These are phyloP conservation scores for Phylloporus sp. DNA, from an alignment of 1,284 basidiomycete genomes.

Conservation along the genomic window DNA sequence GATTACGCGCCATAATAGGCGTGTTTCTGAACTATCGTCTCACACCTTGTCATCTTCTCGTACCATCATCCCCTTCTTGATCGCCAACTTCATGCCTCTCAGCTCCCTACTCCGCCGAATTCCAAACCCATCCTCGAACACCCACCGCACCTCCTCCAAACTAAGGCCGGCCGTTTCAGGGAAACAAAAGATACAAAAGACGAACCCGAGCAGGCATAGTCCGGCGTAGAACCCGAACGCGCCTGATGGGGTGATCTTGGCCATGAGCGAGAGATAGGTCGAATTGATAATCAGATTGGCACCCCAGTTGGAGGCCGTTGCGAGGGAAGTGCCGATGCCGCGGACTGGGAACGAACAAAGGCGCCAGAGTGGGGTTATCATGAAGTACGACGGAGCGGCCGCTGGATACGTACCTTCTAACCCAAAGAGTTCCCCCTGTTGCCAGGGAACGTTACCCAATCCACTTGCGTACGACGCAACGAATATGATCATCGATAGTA, in stretches of 20 bases:
- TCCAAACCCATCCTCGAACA: constrained; percentile 64
- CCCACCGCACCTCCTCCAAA: constrained; percentile 73
- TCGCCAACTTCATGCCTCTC: constrained; percentile 23
- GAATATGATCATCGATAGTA: constrained; percentile 81
- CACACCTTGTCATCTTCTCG: not conserved
- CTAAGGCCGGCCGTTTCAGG: constrained; percentile 79
- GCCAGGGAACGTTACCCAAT: constrained; percentile 82
- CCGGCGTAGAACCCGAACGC: constrained; percentile 84
- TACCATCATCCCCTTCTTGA: constrained; percentile 5
- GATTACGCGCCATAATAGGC: no score
- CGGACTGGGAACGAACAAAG: constrained; percentile 51
- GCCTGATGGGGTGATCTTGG: constrained; percentile 73
- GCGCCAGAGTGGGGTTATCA: not conserved
- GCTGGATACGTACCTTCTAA: constrained; percentile 56
- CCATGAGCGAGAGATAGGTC: constrained; percentile 82
- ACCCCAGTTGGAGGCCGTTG: constrained; percentile 85
- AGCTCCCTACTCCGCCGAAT: constrained; percentile 53
- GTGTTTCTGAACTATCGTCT: no score
- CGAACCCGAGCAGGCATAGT: constrained; percentile 70
- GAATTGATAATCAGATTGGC: constrained; percentile 79
- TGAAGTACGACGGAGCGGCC: not conserved
- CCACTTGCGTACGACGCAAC: constrained; percentile 84
- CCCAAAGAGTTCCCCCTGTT: constrained; percentile 83
- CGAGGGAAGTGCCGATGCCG: constrained; percentile 79
- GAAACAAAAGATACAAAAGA: constrained; percentile 74